These are phyloP conservation scores for Chaetoceros tenuissimus DNA, from an alignment of 108 stramenopile species.

Conservation along the genomic window DNA sequence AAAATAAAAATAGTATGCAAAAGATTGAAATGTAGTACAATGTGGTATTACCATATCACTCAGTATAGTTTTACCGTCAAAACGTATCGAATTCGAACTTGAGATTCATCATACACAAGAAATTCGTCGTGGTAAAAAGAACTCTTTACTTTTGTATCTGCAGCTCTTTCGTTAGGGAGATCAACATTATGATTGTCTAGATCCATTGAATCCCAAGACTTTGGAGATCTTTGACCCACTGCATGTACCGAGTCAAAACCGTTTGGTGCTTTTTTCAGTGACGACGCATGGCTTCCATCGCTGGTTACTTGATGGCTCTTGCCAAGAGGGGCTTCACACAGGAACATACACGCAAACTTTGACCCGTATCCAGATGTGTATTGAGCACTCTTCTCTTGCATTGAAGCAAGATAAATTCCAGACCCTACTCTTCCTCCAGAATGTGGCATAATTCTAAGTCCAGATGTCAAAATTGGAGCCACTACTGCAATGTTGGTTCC, in stretches of 20 bases:
- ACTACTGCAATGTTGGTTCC: constrained; percentile 54
- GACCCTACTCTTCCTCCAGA: constrained; percentile 44
- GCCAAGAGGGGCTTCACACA: constrained; percentile 39
- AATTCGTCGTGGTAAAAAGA: constrained; percentile 32
- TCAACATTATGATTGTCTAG: constrained; percentile 29
- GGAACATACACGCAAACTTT: constrained; percentile 38
- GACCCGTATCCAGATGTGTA: constrained; percentile 23
- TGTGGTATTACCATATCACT: no score
- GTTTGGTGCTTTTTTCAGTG: constrained; percentile 22
- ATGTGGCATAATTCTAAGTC: constrained; percentile 55
- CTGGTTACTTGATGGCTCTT: constrained; percentile 19
- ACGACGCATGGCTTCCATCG: constrained; percentile 18
- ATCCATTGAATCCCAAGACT: constrained; percentile 7
- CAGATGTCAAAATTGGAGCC: constrained; percentile 42
- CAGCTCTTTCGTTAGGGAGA: constrained; percentile 18
- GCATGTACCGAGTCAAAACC: constrained; percentile 47
- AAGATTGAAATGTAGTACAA: no score
- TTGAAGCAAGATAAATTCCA: constrained; percentile 39
- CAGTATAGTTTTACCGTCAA: constrained; percentile 18
- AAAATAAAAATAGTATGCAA: no score
- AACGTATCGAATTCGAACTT: constrained; percentile 25
- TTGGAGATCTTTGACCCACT: constrained; percentile 20
- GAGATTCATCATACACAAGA: constrained; percentile 21
- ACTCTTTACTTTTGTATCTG: background rate
- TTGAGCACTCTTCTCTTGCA: constrained; percentile 31